Evolutionary conservation across 2,329 filamentous ascomycete species (phyloP).

Genomic region (Fonsecaea pedrosoi): DNA sequence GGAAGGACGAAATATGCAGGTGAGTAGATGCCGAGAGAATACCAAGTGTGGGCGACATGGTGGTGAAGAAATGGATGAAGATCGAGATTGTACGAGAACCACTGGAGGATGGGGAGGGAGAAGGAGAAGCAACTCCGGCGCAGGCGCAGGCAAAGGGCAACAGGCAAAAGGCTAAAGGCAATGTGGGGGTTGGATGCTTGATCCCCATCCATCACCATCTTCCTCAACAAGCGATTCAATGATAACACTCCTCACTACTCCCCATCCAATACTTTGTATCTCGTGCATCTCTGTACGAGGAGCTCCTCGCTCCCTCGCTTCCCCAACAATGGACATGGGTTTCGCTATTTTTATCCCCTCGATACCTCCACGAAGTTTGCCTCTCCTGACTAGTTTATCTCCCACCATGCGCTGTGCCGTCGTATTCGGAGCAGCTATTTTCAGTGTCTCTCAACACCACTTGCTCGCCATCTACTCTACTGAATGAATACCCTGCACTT

Average conservation of each 20-base stretch:
- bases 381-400: not conserved
- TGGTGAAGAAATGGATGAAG: not conserved
- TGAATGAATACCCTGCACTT: not conserved
- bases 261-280: not conserved
- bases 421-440: constrained; percentile 23
- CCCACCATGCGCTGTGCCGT: not conserved
- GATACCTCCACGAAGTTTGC: not conserved
- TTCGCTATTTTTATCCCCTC: constrained; percentile 2
- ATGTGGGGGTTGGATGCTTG: not conserved
- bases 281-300: not conserved
- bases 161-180: not conserved
- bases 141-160: not conserved
- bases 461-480: not conserved
- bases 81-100: not conserved
- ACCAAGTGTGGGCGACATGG: not conserved
- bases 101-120: not conserved
- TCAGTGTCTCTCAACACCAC: constrained; percentile 6
- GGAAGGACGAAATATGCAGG: not conserved
- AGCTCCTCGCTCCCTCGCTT: not conserved
- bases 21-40: not conserved
- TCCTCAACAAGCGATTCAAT: not conserved
- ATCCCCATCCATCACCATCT: not conserved
- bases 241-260: not conserved
- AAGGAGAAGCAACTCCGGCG: not conserved
- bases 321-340: not conserved